These are phyloP conservation scores for Globisporangium alternatum DNA, from an alignment of 352 stramenopile species.

Conservation along the genomic window DNA sequence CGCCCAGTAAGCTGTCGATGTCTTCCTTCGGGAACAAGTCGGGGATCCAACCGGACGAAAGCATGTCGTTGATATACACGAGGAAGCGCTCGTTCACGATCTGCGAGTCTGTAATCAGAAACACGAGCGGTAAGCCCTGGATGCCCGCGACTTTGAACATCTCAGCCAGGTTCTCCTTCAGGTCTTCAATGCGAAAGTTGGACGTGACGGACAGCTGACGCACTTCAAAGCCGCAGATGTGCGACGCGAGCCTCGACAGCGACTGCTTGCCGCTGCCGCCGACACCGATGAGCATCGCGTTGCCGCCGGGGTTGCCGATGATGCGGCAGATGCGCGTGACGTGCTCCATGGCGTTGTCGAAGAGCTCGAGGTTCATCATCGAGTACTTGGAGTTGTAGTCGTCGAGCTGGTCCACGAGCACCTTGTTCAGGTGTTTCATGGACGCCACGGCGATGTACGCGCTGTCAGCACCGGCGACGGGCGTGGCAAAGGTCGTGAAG, in stretches of 20 bases:
- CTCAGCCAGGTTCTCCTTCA: slow-evolving; percentile 96
- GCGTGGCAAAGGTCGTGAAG: slow-evolving; percentile 94
- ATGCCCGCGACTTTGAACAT: slow-evolving; percentile 97
- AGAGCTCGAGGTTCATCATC: slow-evolving; percentile 98
- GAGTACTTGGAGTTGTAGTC: slow-evolving; percentile 97
- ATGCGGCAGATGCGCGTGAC: slow-evolving; percentile 96
- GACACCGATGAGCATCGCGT: slow-evolving; percentile 97
- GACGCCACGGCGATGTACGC: slow-evolving; percentile 71
- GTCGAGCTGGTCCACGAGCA: slow-evolving; percentile 93
- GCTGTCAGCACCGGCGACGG: slow-evolving; percentile 56
- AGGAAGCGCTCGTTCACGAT: slow-evolving; percentile 98
- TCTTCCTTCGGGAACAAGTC: slow-evolving; percentile 98
- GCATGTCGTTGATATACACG: slow-evolving; percentile 98
- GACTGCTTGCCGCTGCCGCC: slow-evolving; percentile 96
- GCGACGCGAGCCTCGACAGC: slow-evolving; percentile 93
- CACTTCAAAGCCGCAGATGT: slow-evolving; percentile 97
- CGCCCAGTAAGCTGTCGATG: slow-evolving; percentile 89
- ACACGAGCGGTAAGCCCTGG: slow-evolving; percentile 93
- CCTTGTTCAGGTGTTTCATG: slow-evolving; percentile 87
- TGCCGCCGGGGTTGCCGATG: slow-evolving; percentile 95
- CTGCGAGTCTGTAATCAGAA: slow-evolving; percentile 98
- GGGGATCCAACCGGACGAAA: slow-evolving; percentile 94
- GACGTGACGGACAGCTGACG: slow-evolving; percentile 94
- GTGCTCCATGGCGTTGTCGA: slow-evolving; percentile 97
- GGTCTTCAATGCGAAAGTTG: slow-evolving; percentile 95